Conservation (phyloP, 257 asterid species). For the Salvia rosmarinus region DNA sequence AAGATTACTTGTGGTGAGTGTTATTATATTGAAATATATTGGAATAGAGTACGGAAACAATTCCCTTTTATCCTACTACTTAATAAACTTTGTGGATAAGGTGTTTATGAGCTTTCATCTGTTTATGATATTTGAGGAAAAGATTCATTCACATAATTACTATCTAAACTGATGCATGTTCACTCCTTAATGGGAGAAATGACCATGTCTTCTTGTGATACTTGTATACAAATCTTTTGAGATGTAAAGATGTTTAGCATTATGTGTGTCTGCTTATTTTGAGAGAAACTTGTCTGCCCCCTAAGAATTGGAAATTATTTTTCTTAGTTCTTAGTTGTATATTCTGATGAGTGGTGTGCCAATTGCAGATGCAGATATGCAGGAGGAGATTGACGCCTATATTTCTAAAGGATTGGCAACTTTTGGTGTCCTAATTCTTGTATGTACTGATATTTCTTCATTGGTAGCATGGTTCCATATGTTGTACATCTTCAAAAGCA, state of each 20-base stretch:
- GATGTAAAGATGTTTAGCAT: background rate
- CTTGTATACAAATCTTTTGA: background rate
- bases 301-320: background rate
- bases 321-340: background rate
- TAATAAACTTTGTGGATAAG: background rate
- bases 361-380: constrained; percentile 89
- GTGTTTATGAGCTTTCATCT: background rate
- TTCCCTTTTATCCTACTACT: background rate
- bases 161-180: background rate
- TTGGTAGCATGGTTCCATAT: background rate
- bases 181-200: constrained; percentile 3
- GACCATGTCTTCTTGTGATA: background rate
- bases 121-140: too few species aligned
- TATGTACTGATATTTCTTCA: constrained; percentile 45
- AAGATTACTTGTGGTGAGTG: constrained; percentile 96
- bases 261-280: background rate
- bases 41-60: background rate
- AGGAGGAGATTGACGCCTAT: constrained; percentile 76
- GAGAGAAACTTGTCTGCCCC: background rate
- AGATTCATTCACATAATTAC: too few species aligned
- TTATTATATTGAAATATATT: constrained; percentile 23
- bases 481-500: constrained; percentile 7
- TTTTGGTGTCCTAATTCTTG: constrained; percentile 72
- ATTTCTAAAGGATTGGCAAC: constrained; percentile 71
- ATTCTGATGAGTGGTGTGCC: constrained; percentile 37